Evolutionary conservation across 2,329 filamentous ascomycete genomes (phyloP), one percentile per base, ranked within the genome.

Genomic region (Hymenoscyphus scutula): DNA sequence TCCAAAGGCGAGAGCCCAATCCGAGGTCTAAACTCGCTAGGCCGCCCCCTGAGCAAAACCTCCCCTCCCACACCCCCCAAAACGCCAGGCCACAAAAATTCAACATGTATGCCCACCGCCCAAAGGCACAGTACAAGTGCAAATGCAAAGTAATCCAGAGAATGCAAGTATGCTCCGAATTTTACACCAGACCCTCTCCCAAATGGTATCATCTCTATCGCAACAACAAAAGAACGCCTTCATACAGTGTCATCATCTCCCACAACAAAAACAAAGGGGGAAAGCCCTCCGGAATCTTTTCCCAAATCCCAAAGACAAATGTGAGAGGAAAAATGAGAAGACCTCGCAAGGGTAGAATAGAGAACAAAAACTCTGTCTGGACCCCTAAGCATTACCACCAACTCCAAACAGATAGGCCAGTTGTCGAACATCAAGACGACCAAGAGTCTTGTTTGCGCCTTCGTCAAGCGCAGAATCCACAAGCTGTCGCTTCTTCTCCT

Each of bases 391-490:
- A 30, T 25, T 6, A 51, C n/a, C 37, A 34, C 59, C 62, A 34
- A 71, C 68, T 59, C 70, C 70, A 38, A 74, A 74, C 1, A 74
- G 62, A 62, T 68, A 74, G 11, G 67, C 67, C 17, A 74, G 64
- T 57, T 73, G 67, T 8, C 41, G 54, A n/a, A 64, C 61, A 48
- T 65, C 70, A 19, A 97, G 80, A 48, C 90, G 81, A 7, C 86
- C 85, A 58, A 96, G 80, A 63, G 81, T 84, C 71, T 84, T 84
- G 37, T 83, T 83, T 45, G 87, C 89, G 29, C 84, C 83, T 76
- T 96, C 91, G 70, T 95, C 90, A 25, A 97, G 81, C 1, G 92
- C 93, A 10, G 86, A 83, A 64, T 91, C 87, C 41, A 97, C 91
- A 41, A 96, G 79, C 53, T 84, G 81, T 25, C 89, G 84, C 79